Evolutionary conservation across 768 basidiomycete genomes (phyloP).

Genomic region (Rhizopogon vinicolor): DNA sequence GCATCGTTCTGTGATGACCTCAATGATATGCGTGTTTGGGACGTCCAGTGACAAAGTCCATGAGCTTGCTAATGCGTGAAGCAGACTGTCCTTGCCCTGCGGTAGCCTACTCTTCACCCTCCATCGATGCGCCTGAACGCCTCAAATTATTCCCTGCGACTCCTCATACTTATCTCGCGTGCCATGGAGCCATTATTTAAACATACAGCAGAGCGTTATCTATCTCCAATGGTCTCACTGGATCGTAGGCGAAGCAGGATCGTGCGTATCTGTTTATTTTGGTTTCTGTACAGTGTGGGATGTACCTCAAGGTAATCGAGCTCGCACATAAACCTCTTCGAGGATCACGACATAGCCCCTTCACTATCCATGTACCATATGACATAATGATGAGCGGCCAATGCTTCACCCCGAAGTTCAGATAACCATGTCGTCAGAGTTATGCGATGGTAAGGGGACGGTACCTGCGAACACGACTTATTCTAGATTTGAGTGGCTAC

Average conservation of each 20-base stretch:
- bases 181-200: too few relatives aligned
- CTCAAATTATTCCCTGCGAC: not conserved
- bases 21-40: not conserved
- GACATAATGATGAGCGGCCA: conserved; percentile 6
- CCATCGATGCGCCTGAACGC: too few relatives aligned
- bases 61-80: not conserved
- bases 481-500: too few relatives aligned
- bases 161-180: too few relatives aligned
- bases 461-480: not conserved
- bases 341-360: conserved; percentile 15
- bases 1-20: not conserved
- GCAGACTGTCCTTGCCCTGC: too few relatives aligned
- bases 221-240: too few relatives aligned
- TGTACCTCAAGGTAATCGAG: not conserved
- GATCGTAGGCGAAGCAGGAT: too few relatives aligned
- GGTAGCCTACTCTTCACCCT: too few relatives aligned
- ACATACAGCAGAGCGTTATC: too few relatives aligned
- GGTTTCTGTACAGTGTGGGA: not conserved
- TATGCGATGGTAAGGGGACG: conserved; percentile 8
- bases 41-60: too few relatives aligned
- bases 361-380: conserved; percentile 27
- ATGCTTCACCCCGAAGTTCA: conserved; percentile 19
- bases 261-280: too few relatives aligned
- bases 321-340: conserved; percentile 37
- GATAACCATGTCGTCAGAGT: conserved; percentile 18